Conservation (phyloP, 2,329 filamentous ascomycete genomes). For the Fusarium pininemorale region DNA sequence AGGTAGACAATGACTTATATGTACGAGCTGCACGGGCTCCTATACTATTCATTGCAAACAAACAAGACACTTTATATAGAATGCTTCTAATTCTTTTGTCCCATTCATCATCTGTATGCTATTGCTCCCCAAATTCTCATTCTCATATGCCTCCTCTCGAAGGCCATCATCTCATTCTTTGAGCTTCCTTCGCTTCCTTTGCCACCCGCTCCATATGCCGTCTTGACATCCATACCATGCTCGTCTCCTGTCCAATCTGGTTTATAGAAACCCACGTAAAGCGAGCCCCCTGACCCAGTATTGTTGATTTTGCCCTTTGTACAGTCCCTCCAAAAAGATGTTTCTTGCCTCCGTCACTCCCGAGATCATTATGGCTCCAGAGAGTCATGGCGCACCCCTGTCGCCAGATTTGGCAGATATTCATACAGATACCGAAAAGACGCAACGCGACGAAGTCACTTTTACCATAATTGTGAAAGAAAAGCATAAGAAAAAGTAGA, state of each 20-base stretch:
- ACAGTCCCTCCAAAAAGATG: slow-evolving; percentile 30
- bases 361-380: slow-evolving; percentile 15
- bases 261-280: neutral
- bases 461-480: slow-evolving; percentile 33
- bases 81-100: slow-evolving; percentile 34
- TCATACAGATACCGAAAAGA: slow-evolving; percentile 42
- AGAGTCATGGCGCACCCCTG: slow-evolving; percentile 25
- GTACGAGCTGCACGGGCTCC: neutral
- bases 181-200: slow-evolving; percentile 1
- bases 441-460: slow-evolving; percentile 35
- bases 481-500: slow-evolving; percentile 28
- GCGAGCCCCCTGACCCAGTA: slow-evolving; percentile 16
- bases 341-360: slow-evolving; percentile 23
- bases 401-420: slow-evolving; percentile 37
- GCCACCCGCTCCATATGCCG: slow-evolving; percentile 14
- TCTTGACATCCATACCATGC: slow-evolving; percentile 19
- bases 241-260: slow-evolving; percentile 10
- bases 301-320: slow-evolving; percentile 35
- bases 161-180: slow-evolving; percentile 27
- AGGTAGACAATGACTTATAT: neutral
- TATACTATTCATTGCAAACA: neutral
- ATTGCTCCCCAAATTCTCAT: slow-evolving; percentile 36
- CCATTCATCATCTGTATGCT: slow-evolving; percentile 42
- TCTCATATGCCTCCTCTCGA: slow-evolving; percentile 35
- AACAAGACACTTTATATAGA: neutral